phyloP scores from a whole-genome alignment of 495 filamentous ascomycete species.

The Glonium stellatum region DNA sequence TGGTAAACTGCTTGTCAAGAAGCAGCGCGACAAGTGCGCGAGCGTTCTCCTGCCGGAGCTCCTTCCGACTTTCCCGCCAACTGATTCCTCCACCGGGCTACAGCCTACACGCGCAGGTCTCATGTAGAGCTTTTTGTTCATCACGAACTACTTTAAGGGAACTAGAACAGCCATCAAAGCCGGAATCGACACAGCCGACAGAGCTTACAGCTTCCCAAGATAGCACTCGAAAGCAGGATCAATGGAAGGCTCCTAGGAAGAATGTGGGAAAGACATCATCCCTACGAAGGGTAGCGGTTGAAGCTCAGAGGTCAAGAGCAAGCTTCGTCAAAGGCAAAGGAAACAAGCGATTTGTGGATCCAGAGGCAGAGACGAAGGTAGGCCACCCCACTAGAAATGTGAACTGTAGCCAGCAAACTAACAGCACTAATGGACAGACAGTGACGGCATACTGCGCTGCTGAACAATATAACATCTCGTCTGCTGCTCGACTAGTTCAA shows the following conservation, averaged over 20 bases:
- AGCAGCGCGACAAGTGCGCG: slow-evolving; percentile 10
- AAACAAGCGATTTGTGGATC: slow-evolving; percentile 33
- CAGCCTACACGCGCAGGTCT: neutral
- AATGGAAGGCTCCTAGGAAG: slow-evolving; percentile 14
- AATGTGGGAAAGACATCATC: slow-evolving; percentile 28
- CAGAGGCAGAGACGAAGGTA: slow-evolving; percentile 37
- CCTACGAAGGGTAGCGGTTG: slow-evolving; percentile 34
- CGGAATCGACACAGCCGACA: neutral
- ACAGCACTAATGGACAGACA: slow-evolving; percentile 35
- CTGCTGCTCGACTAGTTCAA: slow-evolving; percentile 61
- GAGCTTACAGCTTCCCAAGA: neutral
- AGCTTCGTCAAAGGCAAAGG: slow-evolving; percentile 32
- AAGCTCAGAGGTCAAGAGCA: slow-evolving; percentile 35
- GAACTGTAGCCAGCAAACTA: neutral
- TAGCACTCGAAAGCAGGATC: slow-evolving; percentile 7
- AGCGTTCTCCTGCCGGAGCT: slow-evolving; percentile 1
- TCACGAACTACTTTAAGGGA: neutral
- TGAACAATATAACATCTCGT: slow-evolving; percentile 75
- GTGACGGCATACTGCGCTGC: slow-evolving; percentile 80
- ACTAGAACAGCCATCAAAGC: slow-evolving; percentile 1
- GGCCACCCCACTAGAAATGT: neutral
- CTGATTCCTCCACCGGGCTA: slow-evolving; percentile 1
- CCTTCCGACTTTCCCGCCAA: neutral
- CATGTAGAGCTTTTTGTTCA: neutral
- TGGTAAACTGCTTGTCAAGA: slow-evolving; percentile 14